These are phyloP conservation scores for Didymella segeticola DNA, from an alignment of 2,329 filamentous ascomycete species.

Conservation along the genomic window DNA sequence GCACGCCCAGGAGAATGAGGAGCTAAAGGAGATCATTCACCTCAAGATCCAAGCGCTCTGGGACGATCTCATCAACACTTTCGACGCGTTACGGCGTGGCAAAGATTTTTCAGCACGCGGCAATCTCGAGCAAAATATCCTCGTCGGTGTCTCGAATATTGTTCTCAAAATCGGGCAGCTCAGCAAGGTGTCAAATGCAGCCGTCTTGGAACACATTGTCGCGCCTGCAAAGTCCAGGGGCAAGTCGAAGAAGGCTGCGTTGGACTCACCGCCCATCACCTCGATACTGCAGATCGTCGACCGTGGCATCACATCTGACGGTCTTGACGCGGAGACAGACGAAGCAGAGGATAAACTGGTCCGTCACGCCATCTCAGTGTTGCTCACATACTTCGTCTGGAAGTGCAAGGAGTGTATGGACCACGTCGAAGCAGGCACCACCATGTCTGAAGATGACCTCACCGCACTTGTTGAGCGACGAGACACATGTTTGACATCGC, in stretches of 20 bases:
- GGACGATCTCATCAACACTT: slow-evolving; percentile 79
- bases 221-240: slow-evolving; percentile 51
- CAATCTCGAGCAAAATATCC: slow-evolving; percentile 68
- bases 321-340: slow-evolving; percentile 73
- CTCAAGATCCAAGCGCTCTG: slow-evolving; percentile 81
- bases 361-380: slow-evolving; percentile 74
- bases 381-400: slow-evolving; percentile 96
- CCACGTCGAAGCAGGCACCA: slow-evolving; percentile 44
- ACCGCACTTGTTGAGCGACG: slow-evolving; percentile 61
- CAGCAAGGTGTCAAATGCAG: slow-evolving; percentile 76
- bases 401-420: slow-evolving; percentile 67
- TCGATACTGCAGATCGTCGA: slow-evolving; percentile 75
- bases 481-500: slow-evolving; percentile 58
- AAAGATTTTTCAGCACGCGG: slow-evolving; percentile 75
- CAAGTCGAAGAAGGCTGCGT: slow-evolving; percentile 35
- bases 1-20: slow-evolving; percentile 84
- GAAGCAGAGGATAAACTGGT: slow-evolving; percentile 81
- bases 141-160: slow-evolving; percentile 75
- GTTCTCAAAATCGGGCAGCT: slow-evolving; percentile 82
- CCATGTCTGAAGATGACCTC: slow-evolving; percentile 65
- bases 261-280: slow-evolving; percentile 62
- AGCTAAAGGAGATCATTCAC: slow-evolving; percentile 85
- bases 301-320: slow-evolving; percentile 71
- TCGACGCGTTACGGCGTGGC: slow-evolving; percentile 72
- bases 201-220: slow-evolving; percentile 69